Evolutionary conservation across 495 filamentous ascomycete species (phyloP).

Genomic region (Daldinia loculata): DNA sequence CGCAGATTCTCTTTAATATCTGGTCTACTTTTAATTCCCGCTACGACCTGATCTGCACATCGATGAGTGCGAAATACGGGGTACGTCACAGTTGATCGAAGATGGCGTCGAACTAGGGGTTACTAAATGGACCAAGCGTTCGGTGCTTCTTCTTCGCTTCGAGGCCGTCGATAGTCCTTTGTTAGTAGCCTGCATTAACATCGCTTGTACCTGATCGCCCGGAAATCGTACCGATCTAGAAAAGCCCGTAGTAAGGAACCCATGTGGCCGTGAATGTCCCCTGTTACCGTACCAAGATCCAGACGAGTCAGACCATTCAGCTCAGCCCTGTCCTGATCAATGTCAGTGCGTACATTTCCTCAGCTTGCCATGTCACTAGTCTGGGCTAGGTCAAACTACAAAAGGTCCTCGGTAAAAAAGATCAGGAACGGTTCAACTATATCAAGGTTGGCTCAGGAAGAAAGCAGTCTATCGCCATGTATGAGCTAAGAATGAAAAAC

Average conservation of each 20-base stretch:
- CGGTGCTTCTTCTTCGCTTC: conserved; percentile 10
- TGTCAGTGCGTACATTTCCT: conserved; percentile 16
- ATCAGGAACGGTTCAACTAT: background rate
- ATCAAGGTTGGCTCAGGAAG: background rate
- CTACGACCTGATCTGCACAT: conserved; percentile 16
- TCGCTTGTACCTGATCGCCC: background rate
- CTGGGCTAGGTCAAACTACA: background rate
- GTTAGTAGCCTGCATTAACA: conserved; percentile 1
- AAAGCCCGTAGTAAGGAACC: background rate
- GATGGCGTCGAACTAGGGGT: conserved; percentile 9
- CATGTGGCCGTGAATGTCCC: conserved; percentile 16
- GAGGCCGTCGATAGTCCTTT: background rate
- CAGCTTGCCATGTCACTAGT: conserved; percentile 4
- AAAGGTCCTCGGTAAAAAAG: background rate
- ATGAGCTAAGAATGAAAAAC: background rate
- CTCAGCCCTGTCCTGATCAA: conserved; percentile 15
- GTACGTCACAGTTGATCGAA: conserved; percentile 9
- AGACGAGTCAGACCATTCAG: conserved; percentile 19
- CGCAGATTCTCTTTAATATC: conserved; percentile 12
- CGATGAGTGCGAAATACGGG: conserved; percentile 20
- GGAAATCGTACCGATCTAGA: conserved; percentile 13
- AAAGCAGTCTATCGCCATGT: background rate
- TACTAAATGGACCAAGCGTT: conserved; percentile 15
- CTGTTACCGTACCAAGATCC: conserved; percentile 22
- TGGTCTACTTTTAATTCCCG: background rate